Base-by-base conservation (phyloP, 768 basidiomycete species). In the Nevesoporus exiguus region DNA sequence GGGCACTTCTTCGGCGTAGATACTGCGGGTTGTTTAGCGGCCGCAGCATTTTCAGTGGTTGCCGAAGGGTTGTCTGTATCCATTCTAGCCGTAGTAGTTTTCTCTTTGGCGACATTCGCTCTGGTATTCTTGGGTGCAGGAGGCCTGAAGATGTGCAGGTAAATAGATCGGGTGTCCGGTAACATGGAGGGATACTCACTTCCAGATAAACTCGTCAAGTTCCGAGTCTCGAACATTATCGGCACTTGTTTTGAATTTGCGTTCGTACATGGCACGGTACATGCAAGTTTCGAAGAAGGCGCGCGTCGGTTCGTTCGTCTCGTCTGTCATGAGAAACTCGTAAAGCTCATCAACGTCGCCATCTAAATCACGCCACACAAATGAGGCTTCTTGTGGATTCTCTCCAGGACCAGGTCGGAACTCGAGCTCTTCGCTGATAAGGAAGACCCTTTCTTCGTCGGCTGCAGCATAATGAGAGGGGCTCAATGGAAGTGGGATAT, bases 221-320 rank as follows among this genome's bases (percentile, higher is more conserved):
- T 89, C 84, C 1, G 76, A 71, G 61, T 92, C 88, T 29, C 68
- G 70, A 17, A 86, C 80, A 55, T 77, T 80, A 51, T 90, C 86
- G 11, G 90, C 89, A 61, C 81, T 83, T 47, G 61, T 75, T 62
- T 78, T 85, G 75, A 88, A 87, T 75, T 94, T 95, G 72, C 94
- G 83, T 67, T 99, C 97, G 70, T 88, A 98, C 85, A 98, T 93
- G 54, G 96, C 96, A 27, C 91, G 85, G 62, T 96, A 90, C 80
- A 98, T 89, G 73, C 93, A 91, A 24, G 86, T 86, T 73, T 98
- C 94, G 66, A 98, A 97, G 68, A 93, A 89, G 15, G 82, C 86
- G 44, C 85, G 82, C 0, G 92, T 95, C 1, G 90, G 88, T 48
- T 69, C 78, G 47, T 83, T 84, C 43, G 92, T 93, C 5, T 85